Conservation (phyloP, 108 stramenopile genomes). For the Nitzschia palea region DNA sequence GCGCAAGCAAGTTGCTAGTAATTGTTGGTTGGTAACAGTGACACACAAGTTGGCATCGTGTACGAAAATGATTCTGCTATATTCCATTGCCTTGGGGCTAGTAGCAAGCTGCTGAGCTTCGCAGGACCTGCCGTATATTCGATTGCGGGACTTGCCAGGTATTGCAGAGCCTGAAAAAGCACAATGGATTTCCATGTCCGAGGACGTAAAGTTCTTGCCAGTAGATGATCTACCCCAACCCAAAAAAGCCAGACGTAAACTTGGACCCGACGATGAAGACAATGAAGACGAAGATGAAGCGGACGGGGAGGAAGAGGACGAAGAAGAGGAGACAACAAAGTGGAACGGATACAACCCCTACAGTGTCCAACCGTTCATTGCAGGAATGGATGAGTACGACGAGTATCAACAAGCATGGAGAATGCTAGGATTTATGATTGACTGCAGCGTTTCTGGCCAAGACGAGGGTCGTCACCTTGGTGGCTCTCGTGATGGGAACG, state of each 20-base stretch:
- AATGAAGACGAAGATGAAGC: conserved; percentile 12
- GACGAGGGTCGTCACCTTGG: conserved; percentile 5
- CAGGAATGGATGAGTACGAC: conserved; percentile 46
- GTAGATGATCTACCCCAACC: conserved; percentile 1
- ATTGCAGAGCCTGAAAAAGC: conserved; percentile 8
- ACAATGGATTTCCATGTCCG: conserved; percentile 17
- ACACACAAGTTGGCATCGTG: too few relatives aligned
- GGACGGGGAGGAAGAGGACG: conserved; percentile 7
- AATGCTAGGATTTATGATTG: conserved; percentile 55
- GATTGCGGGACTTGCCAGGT: conserved; percentile 6
- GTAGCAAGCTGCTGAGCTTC: not conserved
- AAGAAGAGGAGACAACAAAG: not conserved
- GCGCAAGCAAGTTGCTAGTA: too few relatives aligned
- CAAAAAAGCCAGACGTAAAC: conserved; percentile 17
- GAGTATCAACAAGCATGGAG: conserved; percentile 65
- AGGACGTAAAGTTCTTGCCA: conserved; percentile 20
- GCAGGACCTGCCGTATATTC: conserved; percentile 17
- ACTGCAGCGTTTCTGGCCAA: conserved; percentile 38
- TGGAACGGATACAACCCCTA: conserved; percentile 25
- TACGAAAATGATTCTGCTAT: not conserved
- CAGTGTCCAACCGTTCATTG: conserved; percentile 33
- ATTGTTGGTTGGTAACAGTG: too few relatives aligned
- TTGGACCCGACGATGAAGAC: conserved; percentile 1
- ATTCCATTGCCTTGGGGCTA: not conserved
- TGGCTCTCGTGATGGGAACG: conserved; percentile 13